A percentile compares a stretch with the other conserved stretches of the same genome.
phyloP scores from a whole-genome alignment of 352 stramenopile species.

The Pythium myriotylum region DNA sequence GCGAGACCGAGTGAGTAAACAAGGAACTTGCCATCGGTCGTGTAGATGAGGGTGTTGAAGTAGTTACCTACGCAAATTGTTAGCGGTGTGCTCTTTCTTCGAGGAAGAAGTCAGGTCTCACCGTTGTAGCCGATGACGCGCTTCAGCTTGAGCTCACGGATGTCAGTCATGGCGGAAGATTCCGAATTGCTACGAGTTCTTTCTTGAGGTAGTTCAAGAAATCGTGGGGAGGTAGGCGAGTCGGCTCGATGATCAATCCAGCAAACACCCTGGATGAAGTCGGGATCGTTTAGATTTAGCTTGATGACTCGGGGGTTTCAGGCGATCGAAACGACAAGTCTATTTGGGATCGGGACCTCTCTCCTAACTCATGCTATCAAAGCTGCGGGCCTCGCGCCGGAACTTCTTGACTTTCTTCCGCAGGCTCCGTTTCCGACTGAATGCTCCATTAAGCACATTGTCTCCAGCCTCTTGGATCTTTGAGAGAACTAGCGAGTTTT shows the following conservation, averaged over 20 bases:
- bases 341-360: conserved; percentile 8
- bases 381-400: conserved; percentile 7
- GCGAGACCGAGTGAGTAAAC: conserved; percentile 88
- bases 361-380: not conserved
- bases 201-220: too few relatives aligned
- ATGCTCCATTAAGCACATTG: conserved; percentile 58
- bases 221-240: too few relatives aligned
- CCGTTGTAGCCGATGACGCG: conserved; percentile 85
- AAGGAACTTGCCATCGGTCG: conserved; percentile 76
- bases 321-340: not conserved
- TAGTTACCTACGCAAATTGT: conserved; percentile 31
- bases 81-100: not conserved
- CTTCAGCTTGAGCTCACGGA: conserved; percentile 73
- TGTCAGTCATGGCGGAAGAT: conserved; percentile 51
- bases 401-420: conserved; percentile 82
- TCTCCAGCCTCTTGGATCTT: conserved; percentile 65
- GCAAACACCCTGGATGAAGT: too few relatives aligned
- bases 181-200: not conserved
- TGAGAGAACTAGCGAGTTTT: conserved; percentile 63
- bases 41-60: conserved; percentile 78
- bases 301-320: too few relatives aligned
- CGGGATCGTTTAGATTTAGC: too few relatives aligned
- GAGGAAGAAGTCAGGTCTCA: too few relatives aligned
- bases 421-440: conserved; percentile 82
- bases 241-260: too few relatives aligned